Percentiles rank a stretch among this genome's conserved stretches.
These are phyloP conservation scores for Spizellomyces sp. DNA, from an alignment of 192 early-diverging fungal species.

Conservation along the genomic window DNA sequence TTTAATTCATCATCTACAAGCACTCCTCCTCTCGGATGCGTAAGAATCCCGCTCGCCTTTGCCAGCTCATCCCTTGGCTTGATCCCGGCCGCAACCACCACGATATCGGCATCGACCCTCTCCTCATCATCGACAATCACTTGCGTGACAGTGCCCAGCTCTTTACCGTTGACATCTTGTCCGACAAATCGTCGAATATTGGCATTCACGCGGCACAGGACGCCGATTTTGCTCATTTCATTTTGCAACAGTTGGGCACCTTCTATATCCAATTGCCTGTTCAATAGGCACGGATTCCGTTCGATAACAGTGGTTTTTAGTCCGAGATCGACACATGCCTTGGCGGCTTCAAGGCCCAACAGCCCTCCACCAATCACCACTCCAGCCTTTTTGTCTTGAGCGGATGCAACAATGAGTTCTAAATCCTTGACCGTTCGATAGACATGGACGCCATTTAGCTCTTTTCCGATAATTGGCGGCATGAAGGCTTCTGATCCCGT, in stretches of 20 bases:
- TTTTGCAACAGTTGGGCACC: constrained; percentile 50
- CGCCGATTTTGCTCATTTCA: constrained; percentile 56
- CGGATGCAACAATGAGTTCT: constrained; percentile 51
- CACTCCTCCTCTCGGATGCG: constrained; percentile 60
- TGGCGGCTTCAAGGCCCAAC: constrained; percentile 70
- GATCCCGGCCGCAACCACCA: constrained; percentile 46
- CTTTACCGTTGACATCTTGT: background rate
- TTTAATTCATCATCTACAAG: constrained; percentile 54
- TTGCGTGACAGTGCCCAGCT: background rate
- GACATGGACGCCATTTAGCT: constrained; percentile 58
- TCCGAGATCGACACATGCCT: constrained; percentile 58
- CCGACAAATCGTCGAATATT: constrained; percentile 7
- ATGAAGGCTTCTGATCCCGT: constrained; percentile 63
- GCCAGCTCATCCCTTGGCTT: constrained; percentile 61
- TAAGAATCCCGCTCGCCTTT: constrained; percentile 45
- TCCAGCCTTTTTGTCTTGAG: constrained; percentile 47
- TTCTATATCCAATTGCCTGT: constrained; percentile 60
- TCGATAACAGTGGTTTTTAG: constrained; percentile 57
- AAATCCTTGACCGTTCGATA: constrained; percentile 69
- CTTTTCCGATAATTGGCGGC: constrained; percentile 52
- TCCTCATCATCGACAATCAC: background rate
- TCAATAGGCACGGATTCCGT: constrained; percentile 49
- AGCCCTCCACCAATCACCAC: constrained; percentile 69
- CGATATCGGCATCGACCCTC: constrained; percentile 5
- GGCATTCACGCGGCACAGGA: constrained; percentile 12